phyloP scores from a whole-genome alignment of 208 protist species.

The Leishmania major region DNA sequence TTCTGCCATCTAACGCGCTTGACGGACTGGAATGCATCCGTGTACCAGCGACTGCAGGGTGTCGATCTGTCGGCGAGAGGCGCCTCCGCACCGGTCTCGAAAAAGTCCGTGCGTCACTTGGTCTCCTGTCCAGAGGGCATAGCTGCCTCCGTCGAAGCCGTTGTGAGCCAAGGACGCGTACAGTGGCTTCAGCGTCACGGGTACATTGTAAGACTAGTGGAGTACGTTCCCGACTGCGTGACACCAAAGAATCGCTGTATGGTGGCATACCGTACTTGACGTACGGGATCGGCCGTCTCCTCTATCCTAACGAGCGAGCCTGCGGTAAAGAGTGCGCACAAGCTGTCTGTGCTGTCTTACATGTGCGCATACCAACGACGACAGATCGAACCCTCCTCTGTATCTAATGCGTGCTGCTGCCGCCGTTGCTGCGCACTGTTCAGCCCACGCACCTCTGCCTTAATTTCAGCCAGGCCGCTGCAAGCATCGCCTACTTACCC shows the following conservation, averaged over 20 bases:
- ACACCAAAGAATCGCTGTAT: slow-evolving; percentile 78
- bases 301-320: not conserved
- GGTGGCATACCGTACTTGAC: slow-evolving; percentile 43
- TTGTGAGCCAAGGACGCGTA: slow-evolving; percentile 72
- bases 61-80: not conserved
- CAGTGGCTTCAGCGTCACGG: slow-evolving; percentile 52
- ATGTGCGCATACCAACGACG: not conserved
- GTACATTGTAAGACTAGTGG: slow-evolving; percentile 47
- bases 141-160: slow-evolving; percentile 52
- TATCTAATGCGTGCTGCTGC: not conserved
- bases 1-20: slow-evolving; percentile 52
- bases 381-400: not conserved
- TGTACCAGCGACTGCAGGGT: slow-evolving; percentile 38
- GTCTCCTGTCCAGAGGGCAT: slow-evolving; percentile 51
- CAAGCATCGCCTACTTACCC: not conserved
- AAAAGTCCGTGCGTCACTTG: slow-evolving; percentile 41
- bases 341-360: not conserved
- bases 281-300: not conserved
- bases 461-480: not conserved
- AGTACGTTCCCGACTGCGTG: slow-evolving; percentile 73
- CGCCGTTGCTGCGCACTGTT: not conserved
- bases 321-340: not conserved
- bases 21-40: slow-evolving; percentile 74
- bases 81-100: slow-evolving; percentile 17
- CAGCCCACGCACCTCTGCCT: not conserved